Evolutionary conservation across 2,329 filamentous ascomycete genomes (phyloP).

Genomic region (Pseudodiploospora longispora): DNA sequence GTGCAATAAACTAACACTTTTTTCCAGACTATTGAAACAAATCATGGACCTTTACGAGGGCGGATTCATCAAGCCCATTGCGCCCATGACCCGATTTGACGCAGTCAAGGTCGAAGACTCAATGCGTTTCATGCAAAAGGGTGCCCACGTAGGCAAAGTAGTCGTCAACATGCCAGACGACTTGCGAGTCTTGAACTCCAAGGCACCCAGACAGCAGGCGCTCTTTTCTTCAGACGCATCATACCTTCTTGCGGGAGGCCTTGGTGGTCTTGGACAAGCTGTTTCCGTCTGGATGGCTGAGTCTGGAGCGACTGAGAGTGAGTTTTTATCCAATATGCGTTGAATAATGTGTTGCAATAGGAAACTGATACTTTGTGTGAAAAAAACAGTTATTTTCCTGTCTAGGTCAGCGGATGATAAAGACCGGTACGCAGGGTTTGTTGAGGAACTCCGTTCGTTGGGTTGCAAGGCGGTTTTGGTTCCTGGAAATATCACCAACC

Average conservation of each 20-base stretch:
- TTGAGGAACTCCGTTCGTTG: conserved; percentile 16
- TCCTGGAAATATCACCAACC: conserved; percentile 23
- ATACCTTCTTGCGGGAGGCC: conserved; percentile 19
- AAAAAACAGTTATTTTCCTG: conserved; percentile 17
- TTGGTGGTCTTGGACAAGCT: conserved; percentile 23
- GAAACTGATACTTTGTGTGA: conserved; percentile 8
- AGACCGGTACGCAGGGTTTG: conserved; percentile 9
- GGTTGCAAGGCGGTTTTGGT: conserved; percentile 20
- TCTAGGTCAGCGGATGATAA: conserved; percentile 16
- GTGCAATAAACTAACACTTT: not conserved
- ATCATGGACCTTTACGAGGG: conserved; percentile 3
- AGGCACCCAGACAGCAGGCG: not conserved
- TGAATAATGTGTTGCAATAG: not conserved
- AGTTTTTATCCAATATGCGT: not conserved
- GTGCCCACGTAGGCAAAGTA: conserved; percentile 19
- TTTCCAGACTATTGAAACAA: conserved; percentile 1
- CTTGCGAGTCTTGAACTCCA: not conserved
- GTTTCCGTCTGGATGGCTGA: conserved; percentile 22
- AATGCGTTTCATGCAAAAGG: conserved; percentile 12
- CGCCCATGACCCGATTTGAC: not conserved
- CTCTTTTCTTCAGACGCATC: conserved; percentile 7
- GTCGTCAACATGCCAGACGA: conserved; percentile 20
- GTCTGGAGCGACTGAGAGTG: conserved; percentile 15
- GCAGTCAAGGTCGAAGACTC: conserved; percentile 1
- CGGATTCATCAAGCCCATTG: not conserved